phyloP scores from a whole-genome alignment of 2,329 filamentous ascomycete species.

The Claviceps purpurea region DNA sequence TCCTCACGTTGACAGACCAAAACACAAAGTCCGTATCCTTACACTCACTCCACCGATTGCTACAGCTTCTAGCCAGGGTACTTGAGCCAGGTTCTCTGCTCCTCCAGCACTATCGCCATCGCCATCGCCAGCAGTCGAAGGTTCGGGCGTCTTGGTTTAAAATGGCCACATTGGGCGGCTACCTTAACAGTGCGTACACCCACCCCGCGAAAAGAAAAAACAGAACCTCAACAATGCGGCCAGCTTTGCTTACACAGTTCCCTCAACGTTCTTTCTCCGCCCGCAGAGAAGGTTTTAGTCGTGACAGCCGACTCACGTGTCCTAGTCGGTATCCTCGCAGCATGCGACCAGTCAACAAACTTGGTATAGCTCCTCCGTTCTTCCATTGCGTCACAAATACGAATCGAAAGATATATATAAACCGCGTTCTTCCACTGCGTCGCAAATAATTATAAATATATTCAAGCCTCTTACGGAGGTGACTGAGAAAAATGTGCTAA shows the following conservation, averaged over 20 bases:
- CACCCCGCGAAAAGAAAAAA: background rate
- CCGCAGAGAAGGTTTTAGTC: slow-evolving; percentile 74
- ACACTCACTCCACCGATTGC: background rate
- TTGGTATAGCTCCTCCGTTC: slow-evolving; percentile 35
- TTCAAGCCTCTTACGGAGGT: too few species aligned
- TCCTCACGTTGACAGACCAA: background rate
- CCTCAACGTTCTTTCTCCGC: background rate
- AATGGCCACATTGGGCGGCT: slow-evolving; percentile 32
- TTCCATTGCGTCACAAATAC: background rate
- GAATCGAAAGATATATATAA: background rate
- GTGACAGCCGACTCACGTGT: slow-evolving; percentile 88
- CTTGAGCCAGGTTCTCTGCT: background rate
- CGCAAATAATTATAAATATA: too few species aligned
- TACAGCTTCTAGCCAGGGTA: background rate
- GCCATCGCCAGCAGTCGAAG: too few species aligned
- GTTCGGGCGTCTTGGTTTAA: background rate
- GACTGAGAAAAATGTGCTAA: background rate
- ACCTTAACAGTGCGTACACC: slow-evolving; percentile 30
- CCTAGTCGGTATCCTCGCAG: slow-evolving; percentile 66
- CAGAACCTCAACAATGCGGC: background rate
- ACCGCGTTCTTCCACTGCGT: background rate
- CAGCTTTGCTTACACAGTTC: background rate
- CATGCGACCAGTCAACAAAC: slow-evolving; percentile 86
- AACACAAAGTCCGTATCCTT: background rate
- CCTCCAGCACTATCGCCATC: background rate